Evolutionary conservation across 1,284 basidiomycete species (phyloP).

Genomic region (Ceratobasidium sp.): DNA sequence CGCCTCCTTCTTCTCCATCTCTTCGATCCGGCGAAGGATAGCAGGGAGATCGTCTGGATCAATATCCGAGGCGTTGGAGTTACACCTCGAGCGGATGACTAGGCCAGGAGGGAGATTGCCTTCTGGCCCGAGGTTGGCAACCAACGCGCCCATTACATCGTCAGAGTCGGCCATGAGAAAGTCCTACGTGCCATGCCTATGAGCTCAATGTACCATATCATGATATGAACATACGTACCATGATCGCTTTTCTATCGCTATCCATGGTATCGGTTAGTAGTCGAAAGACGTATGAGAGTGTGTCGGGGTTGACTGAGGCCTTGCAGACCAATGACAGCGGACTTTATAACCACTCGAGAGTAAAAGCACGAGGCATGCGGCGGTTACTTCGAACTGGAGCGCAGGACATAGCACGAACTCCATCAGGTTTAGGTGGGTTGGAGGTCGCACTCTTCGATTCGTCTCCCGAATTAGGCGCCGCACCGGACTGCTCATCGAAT

Average conservation of each 20-base stretch:
- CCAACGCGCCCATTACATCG: slow-evolving; percentile 11
- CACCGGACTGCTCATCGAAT: no score
- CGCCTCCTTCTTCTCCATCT: slow-evolving; percentile 9
- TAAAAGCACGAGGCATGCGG: no score
- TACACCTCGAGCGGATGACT: neutral
- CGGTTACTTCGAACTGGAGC: no score
- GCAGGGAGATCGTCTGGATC: neutral
- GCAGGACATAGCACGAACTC: no score
- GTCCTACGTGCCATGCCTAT: neutral
- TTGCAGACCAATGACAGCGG: neutral
- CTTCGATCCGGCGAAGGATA: neutral
- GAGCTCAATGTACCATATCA: neutral
- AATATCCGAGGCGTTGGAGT: neutral
- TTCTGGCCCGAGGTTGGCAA: neutral
- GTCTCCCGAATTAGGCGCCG: no score
- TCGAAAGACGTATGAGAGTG: neutral
- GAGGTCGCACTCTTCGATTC: no score
- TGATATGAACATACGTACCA: neutral
- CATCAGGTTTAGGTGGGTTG: no score
- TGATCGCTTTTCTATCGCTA: slow-evolving; percentile 26
- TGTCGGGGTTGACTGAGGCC: neutral
- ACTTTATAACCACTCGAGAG: no score
- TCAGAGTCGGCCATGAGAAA: neutral
- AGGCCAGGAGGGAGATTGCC: slow-evolving; percentile 1
- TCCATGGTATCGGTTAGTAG: slow-evolving; percentile 4